Evolutionary conservation across 805 yeast genomes (phyloP).

Genomic region (Cyberlindnera americana): DNA sequence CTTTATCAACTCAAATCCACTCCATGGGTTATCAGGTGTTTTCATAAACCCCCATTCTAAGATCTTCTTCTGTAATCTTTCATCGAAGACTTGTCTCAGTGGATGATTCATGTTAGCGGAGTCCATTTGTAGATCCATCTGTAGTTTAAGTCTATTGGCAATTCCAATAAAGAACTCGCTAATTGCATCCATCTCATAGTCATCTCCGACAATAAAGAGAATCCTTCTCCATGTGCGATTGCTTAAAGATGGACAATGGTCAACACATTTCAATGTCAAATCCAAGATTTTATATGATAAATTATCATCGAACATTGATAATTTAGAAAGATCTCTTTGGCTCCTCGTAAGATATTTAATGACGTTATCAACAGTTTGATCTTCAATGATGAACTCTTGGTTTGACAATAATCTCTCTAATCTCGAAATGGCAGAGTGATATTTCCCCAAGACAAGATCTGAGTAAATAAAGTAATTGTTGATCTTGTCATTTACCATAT

Average conservation of each 20-base stretch:
- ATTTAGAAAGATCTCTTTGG: not conserved
- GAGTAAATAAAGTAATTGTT: constrained; percentile 17
- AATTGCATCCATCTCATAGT: constrained; percentile 14
- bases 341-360: constrained; percentile 5
- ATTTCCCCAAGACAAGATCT: constrained; percentile 11
- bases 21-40: constrained; percentile 23
- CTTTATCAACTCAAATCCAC: constrained; percentile 19
- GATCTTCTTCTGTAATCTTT: constrained; percentile 13
- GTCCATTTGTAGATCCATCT: constrained; percentile 3
- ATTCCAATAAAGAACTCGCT: constrained; percentile 12
- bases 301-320: constrained; percentile 6
- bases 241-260: constrained; percentile 4
- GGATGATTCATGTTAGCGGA: constrained; percentile 17
- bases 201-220: constrained; percentile 10
- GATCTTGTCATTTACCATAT: constrained; percentile 8
- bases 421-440: constrained; percentile 11
- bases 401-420: constrained; percentile 7
- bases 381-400: constrained; percentile 3
- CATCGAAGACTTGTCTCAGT: constrained; percentile 19
- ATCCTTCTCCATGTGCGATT: constrained; percentile 20
- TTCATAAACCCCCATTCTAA: constrained; percentile 22
- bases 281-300: constrained; percentile 2
- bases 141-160: constrained; percentile 5
- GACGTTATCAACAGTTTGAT: constrained; percentile 12
- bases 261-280: constrained; percentile 7